phyloP scores from a whole-genome alignment of 2,329 filamentous ascomycete species.

The Colletotrichum phormii region DNA sequence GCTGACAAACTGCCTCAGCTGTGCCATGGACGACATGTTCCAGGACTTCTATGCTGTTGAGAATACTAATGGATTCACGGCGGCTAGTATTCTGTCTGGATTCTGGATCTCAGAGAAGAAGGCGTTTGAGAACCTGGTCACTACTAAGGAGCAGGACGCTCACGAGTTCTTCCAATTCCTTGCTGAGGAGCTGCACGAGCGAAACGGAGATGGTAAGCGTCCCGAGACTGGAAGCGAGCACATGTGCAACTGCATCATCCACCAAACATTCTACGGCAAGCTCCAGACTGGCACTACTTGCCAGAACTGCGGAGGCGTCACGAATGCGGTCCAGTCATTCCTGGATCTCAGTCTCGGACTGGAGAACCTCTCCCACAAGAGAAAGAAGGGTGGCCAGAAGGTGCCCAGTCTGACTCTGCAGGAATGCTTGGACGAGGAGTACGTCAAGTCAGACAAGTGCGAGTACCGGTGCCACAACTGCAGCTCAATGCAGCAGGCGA shows the following conservation, averaged over 20 bases:
- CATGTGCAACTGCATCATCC: slow-evolving; percentile 89
- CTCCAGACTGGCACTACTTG: slow-evolving; percentile 92
- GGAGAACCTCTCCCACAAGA: slow-evolving; percentile 78
- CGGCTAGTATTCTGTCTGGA: slow-evolving; percentile 87
- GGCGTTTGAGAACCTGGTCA: slow-evolving; percentile 80
- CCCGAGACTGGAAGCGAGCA: slow-evolving; percentile 70
- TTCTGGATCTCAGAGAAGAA: slow-evolving; percentile 89
- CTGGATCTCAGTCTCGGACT: slow-evolving; percentile 90
- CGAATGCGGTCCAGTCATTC: slow-evolving; percentile 87
- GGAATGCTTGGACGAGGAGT: slow-evolving; percentile 86
- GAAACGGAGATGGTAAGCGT: slow-evolving; percentile 78
- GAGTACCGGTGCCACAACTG: slow-evolving; percentile 90
- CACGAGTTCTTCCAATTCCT: slow-evolving; percentile 98
- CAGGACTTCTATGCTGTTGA: slow-evolving; percentile 78
- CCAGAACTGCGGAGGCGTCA: slow-evolving; percentile 85
- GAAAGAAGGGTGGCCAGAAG: slow-evolving; percentile 64
- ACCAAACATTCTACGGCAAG: slow-evolving; percentile 94
- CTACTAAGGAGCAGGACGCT: slow-evolving; percentile 95
- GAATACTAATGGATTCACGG: slow-evolving; percentile 89
- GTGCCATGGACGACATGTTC: slow-evolving; percentile 80
- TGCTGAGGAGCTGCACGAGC: slow-evolving; percentile 88
- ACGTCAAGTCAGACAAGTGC: slow-evolving; percentile 87
- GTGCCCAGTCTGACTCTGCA: slow-evolving; percentile 67
- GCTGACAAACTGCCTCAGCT: slow-evolving; percentile 72
- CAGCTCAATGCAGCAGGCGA: slow-evolving; percentile 80